Evolutionary conservation across 768 basidiomycete species (phyloP).

Genomic region (Lactifluus piperatus): DNA sequence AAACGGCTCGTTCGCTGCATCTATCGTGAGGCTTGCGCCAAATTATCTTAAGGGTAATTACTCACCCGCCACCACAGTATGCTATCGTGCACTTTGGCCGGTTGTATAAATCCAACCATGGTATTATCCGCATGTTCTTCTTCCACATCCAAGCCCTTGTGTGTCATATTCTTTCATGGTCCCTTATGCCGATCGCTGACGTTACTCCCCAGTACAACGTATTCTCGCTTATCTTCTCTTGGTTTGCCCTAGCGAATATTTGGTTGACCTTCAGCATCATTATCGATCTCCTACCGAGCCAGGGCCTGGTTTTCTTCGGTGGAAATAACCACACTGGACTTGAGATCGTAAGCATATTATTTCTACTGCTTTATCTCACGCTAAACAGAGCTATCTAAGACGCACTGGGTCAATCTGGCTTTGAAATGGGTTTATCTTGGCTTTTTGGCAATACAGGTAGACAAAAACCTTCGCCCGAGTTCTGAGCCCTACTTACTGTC

Average conservation of each 20-base stretch:
- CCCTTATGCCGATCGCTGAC: background rate
- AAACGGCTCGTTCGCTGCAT: conserved; percentile 93
- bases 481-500: background rate
- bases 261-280: conserved; percentile 97
- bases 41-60: background rate
- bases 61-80: conserved; percentile 42
- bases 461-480: conserved; percentile 9
- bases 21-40: conserved; percentile 50
- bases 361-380: background rate
- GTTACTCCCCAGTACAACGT: conserved; percentile 61
- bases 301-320: conserved; percentile 56
- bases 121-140: conserved; percentile 90
- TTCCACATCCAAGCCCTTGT: conserved; percentile 90
- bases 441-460: conserved; percentile 70
- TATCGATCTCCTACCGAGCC: conserved; percentile 69
- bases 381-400: conserved; percentile 36
- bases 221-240: conserved; percentile 78
- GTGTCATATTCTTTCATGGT: conserved; percentile 25
- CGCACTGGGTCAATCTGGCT: conserved; percentile 77
- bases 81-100: conserved; percentile 89
- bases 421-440: conserved; percentile 84
- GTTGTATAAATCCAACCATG: conserved; percentile 81
- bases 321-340: conserved; percentile 31
- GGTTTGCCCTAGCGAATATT: conserved; percentile 88
- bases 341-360: conserved; percentile 43